A percentile compares a stretch with the other conserved stretches of the same genome.
phyloP scores from a whole-genome alignment of 2,329 filamentous ascomycete species.

The Pseudogymnoascus sp. region DNA sequence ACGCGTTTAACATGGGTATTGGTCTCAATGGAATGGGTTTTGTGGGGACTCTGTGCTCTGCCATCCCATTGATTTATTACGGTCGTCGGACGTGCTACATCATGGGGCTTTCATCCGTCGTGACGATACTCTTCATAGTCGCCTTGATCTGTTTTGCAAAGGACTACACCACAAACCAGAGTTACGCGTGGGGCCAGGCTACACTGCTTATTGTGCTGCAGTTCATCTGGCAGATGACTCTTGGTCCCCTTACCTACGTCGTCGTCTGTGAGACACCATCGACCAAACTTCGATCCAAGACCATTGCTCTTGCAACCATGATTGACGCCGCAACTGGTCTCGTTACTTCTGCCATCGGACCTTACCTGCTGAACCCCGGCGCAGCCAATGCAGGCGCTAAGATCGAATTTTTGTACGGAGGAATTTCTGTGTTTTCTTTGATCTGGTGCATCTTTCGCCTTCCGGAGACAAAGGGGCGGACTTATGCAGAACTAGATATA shows the following conservation, averaged over 20 bases:
- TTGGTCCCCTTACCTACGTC: conserved; percentile 35
- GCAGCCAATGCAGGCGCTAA: conserved; percentile 24
- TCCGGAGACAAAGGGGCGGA: conserved; percentile 35
- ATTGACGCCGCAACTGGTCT: conserved; percentile 30
- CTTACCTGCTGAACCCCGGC: conserved; percentile 30
- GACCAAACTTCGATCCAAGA: conserved; percentile 33
- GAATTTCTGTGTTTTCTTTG: conserved; percentile 25
- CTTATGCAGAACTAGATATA: conserved; percentile 37
- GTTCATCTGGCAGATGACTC: conserved; percentile 34
- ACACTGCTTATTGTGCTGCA: background rate
- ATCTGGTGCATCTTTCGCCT: conserved; percentile 32
- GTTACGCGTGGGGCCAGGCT: background rate
- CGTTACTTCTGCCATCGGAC: conserved; percentile 28
- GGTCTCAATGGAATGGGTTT: conserved; percentile 13
- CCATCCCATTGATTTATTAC: no score
- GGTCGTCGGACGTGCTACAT: no score
- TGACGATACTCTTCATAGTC: no score
- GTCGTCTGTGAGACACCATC: conserved; percentile 35
- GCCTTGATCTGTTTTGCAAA: no score
- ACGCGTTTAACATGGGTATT: conserved; percentile 19
- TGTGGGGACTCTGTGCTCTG: no score
- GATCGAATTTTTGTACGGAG: conserved; percentile 26
- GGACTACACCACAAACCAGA: no score
- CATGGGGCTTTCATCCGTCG: no score
- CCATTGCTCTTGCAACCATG: conserved; percentile 32